These are phyloP conservation scores for Coemansia sp. DNA, from an alignment of 192 early-diverging fungal species.

Conservation along the genomic window DNA sequence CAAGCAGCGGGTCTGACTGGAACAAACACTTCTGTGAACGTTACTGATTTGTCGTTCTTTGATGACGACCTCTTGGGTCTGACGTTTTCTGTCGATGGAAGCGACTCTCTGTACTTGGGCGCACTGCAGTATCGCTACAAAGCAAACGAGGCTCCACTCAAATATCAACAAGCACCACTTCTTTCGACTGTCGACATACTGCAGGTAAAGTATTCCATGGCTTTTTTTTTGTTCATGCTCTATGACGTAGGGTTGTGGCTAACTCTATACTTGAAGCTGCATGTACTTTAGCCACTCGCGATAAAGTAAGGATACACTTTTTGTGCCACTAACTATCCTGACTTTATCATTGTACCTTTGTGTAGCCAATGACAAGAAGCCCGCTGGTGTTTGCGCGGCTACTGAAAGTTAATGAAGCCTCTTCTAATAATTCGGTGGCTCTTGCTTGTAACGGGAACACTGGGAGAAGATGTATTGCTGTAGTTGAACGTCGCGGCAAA, in stretches of 20 bases:
- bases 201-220: neutral
- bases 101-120: slow-evolving; percentile 28
- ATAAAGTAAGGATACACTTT: neutral
- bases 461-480: slow-evolving; percentile 43
- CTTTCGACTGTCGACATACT: neutral
- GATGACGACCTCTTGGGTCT: slow-evolving; percentile 33
- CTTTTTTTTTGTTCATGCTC: neutral
- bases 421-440: slow-evolving; percentile 9
- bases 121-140: slow-evolving; percentile 22
- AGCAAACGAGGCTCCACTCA: neutral
- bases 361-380: neutral
- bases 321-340: neutral
- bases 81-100: slow-evolving; percentile 33
- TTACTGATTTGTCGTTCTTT: slow-evolving; percentile 35
- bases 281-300: slow-evolving; percentile 6
- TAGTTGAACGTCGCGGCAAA: slow-evolving; percentile 36
- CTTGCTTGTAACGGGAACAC: slow-evolving; percentile 31
- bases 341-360: neutral
- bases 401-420: slow-evolving; percentile 18
- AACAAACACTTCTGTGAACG: slow-evolving; percentile 1
- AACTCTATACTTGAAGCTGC: neutral
- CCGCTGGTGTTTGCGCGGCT: slow-evolving; percentile 27
- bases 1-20: neutral
- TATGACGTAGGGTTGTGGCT: slow-evolving; percentile 7
- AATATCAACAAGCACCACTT: neutral